Evolutionary conservation across 2,329 filamentous ascomycete genomes (phyloP).

Genomic region (Immersiporthe knoxdaviesiana): DNA sequence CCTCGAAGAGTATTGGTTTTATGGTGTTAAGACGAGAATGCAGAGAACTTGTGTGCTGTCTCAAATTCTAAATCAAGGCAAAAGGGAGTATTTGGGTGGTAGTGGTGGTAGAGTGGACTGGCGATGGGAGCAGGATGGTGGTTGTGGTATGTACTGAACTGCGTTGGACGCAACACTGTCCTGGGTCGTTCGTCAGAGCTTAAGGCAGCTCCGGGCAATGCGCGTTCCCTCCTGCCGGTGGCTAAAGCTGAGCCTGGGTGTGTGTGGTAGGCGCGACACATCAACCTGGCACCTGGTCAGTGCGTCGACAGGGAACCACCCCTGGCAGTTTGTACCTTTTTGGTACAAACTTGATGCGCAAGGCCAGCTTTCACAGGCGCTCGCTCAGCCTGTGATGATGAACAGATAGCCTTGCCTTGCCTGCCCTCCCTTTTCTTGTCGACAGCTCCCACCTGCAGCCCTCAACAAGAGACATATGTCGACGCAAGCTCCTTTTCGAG

Average conservation of each 20-base stretch:
- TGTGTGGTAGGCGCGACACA: background rate
- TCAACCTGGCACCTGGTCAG: slow-evolving; percentile 3
- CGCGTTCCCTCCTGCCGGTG: slow-evolving; percentile 29
- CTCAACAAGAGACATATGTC: background rate
- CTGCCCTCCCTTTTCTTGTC: background rate
- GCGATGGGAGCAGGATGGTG: slow-evolving; percentile 15
- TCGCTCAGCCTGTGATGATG: background rate
- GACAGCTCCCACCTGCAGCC: background rate
- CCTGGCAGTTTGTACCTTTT: background rate
- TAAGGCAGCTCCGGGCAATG: slow-evolving; percentile 30
- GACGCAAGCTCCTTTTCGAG: background rate
- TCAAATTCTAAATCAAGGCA: background rate
- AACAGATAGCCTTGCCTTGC: background rate
- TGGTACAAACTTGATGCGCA: background rate
- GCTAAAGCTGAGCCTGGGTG: slow-evolving; percentile 6
- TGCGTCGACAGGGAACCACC: slow-evolving; percentile 1
- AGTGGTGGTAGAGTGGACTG: background rate
- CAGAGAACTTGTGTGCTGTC: background rate
- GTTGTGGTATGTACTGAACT: slow-evolving; percentile 14
- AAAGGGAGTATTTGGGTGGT: slow-evolving; percentile 8
- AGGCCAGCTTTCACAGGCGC: slow-evolving; percentile 12
- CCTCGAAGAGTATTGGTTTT: slow-evolving; percentile 69
- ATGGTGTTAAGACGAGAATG: slow-evolving; percentile 57
- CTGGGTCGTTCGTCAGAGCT: slow-evolving; percentile 26
- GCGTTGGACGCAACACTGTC: background rate